Percentiles rank a stretch among this genome's conserved stretches.
Evolutionary conservation across 2,329 filamentous ascomycete species (phyloP).

Genomic region (Colletotrichum lupini): DNA sequence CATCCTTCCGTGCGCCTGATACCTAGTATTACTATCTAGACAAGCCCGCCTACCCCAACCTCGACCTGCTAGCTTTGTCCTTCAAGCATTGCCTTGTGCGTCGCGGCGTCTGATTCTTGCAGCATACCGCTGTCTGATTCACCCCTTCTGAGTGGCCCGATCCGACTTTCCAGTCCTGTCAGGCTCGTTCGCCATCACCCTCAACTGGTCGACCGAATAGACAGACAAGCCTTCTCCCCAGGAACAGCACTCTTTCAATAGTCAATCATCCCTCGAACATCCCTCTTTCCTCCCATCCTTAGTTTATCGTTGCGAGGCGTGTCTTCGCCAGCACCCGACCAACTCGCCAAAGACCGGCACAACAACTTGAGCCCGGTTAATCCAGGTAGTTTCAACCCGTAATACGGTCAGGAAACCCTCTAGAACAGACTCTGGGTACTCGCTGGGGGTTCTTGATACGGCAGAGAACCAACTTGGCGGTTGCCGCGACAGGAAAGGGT

Average conservation of each 20-base stretch:
- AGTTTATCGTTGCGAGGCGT: background rate
- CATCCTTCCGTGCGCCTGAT: slow-evolving; percentile 24
- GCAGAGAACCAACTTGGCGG: slow-evolving; percentile 25
- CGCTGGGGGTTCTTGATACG: slow-evolving; percentile 14
- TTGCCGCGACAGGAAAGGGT: slow-evolving; percentile 13
- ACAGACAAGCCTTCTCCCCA: slow-evolving; percentile 18
- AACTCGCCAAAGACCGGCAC: background rate
- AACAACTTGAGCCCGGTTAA: background rate
- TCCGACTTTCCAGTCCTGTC: slow-evolving; percentile 20
- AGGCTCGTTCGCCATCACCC: slow-evolving; percentile 8
- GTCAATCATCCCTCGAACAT: slow-evolving; percentile 7
- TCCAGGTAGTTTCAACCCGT: background rate
- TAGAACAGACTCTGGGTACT: background rate
- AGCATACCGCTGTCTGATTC: slow-evolving; percentile 25
- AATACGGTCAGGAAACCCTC: background rate
- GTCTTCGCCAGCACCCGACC: background rate
- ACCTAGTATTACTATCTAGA: slow-evolving; percentile 32
- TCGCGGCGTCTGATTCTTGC: slow-evolving; percentile 37
- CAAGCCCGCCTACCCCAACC: slow-evolving; percentile 34
- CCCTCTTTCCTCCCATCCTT: slow-evolving; percentile 12
- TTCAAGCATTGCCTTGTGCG: slow-evolving; percentile 34
- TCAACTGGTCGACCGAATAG: slow-evolving; percentile 25
- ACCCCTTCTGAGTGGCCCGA: slow-evolving; percentile 33
- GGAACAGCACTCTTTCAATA: background rate
- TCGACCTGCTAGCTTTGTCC: slow-evolving; percentile 20